Percentiles rank a stretch among this genome's conserved stretches.
These are phyloP conservation scores for Alternaria sp. DNA, from an alignment of 2,329 filamentous ascomycete species.

Conservation along the genomic window DNA sequence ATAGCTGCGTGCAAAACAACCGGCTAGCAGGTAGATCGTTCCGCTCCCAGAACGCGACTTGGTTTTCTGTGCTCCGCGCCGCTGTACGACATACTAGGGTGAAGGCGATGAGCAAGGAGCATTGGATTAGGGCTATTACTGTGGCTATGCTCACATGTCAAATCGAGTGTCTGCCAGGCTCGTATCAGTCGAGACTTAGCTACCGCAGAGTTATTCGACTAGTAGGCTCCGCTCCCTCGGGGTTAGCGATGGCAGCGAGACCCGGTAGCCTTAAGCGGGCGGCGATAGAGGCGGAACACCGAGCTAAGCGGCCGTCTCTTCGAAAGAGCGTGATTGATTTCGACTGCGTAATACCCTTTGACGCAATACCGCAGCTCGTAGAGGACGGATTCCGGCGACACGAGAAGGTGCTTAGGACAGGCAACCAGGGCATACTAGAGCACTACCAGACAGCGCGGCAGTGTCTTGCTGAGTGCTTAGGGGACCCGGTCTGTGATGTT, in stretches of 20 bases:
- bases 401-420: background rate
- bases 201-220: too few relatives aligned
- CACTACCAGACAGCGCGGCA: background rate
- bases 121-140: too few relatives aligned
- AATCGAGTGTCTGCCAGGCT: too few relatives aligned
- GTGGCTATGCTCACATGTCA: too few relatives aligned
- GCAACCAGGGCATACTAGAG: background rate
- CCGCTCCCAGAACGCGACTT: conserved; percentile 8
- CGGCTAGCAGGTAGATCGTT: conserved; percentile 8
- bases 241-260: too few relatives aligned
- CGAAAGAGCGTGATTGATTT: background rate
- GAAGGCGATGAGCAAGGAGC: too few relatives aligned
- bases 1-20: conserved; percentile 3
- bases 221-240: too few relatives aligned
- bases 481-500: background rate
- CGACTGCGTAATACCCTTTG: background rate
- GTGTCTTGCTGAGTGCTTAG: background rate
- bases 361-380: background rate
- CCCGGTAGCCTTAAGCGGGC: too few relatives aligned
- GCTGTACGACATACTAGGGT: too few relatives aligned
- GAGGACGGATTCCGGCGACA: background rate
- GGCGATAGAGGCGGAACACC: too few relatives aligned
- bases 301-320: background rate
- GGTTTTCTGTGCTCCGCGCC: conserved; percentile 15
- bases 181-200: too few relatives aligned